Percentiles rank a stretch among this genome's conserved stretches.
These are phyloP conservation scores for Aspergillus tamarii DNA, from an alignment of 2,329 filamentous ascomycete species.

Conservation along the genomic window DNA sequence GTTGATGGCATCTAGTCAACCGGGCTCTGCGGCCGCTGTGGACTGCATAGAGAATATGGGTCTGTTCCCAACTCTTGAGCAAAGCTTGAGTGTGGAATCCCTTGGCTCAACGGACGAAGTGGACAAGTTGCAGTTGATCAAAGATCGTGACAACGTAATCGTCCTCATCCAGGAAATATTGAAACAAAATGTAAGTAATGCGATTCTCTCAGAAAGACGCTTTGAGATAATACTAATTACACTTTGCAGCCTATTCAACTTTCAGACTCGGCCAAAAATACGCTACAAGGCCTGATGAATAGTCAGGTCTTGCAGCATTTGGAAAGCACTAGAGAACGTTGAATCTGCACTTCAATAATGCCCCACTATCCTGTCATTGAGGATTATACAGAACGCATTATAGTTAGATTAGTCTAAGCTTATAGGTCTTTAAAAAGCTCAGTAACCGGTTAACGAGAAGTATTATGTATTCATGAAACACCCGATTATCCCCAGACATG, in stretches of 20 bases:
- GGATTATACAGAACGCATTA: not conserved
- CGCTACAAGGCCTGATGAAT: constrained; percentile 35
- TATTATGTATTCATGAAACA: not conserved
- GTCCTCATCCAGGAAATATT: constrained; percentile 44
- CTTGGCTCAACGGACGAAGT: constrained; percentile 26
- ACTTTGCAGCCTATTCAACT: constrained; percentile 33
- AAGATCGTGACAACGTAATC: constrained; percentile 47
- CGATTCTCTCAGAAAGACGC: constrained; percentile 6
- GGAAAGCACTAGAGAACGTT: constrained; percentile 11
- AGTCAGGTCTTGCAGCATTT: constrained; percentile 28
- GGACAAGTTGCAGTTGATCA: constrained; percentile 31
- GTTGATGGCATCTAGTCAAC: constrained; percentile 45
- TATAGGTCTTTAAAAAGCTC: not conserved
- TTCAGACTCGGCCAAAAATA: constrained; percentile 27
- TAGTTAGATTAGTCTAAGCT: not conserved
- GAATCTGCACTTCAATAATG: not conserved
- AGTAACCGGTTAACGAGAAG: not conserved
- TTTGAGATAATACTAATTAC: constrained; percentile 5
- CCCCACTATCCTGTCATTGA: not conserved
- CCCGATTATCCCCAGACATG: not conserved
- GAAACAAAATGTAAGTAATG: constrained; percentile 40
- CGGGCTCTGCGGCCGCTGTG: constrained; percentile 37
- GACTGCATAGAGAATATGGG: constrained; percentile 40
- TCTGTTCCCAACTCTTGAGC: constrained; percentile 37
- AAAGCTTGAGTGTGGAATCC: constrained; percentile 29